A percentile compares a stretch with the other conserved stretches of the same genome.
Evolutionary conservation across 495 filamentous ascomycete genomes (phyloP).

Genomic region (Xanthoparmelia taractica): DNA sequence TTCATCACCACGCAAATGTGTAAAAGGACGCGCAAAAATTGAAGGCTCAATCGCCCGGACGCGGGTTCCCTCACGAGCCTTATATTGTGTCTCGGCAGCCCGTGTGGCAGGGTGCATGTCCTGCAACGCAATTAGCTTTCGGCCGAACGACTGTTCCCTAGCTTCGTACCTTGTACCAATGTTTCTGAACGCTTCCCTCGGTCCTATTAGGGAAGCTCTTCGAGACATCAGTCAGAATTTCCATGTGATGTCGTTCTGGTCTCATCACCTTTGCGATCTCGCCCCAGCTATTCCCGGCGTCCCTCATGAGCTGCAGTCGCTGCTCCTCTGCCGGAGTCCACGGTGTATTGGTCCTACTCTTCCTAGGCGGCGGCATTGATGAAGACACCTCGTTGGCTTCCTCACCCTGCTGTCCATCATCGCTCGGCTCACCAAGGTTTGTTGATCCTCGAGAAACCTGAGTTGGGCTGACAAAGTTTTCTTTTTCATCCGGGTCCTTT

Average conservation of each 20-base stretch:
- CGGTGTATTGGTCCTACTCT: conserved; percentile 92
- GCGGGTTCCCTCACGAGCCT: too few relatives aligned
- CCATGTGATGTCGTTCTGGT: background rate
- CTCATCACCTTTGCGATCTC: conserved; percentile 84
- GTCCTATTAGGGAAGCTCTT: conserved; percentile 91
- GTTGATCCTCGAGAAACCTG: too few relatives aligned
- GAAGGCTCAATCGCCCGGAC: conserved; percentile 56
- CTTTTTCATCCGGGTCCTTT: too few relatives aligned
- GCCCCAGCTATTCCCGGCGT: conserved; percentile 87
- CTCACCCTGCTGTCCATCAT: conserved; percentile 30
- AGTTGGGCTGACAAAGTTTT: too few relatives aligned
- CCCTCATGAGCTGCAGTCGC: conserved; percentile 83
- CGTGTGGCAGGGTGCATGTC: conserved; percentile 99
- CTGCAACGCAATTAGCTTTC: conserved; percentile 34
- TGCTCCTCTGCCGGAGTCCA: conserved; percentile 96
- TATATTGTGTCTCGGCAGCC: too few relatives aligned
- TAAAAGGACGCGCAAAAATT: conserved; percentile 41
- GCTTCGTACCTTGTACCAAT: conserved; percentile 89
- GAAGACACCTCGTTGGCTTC: conserved; percentile 29
- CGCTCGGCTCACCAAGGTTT: conserved; percentile 27
- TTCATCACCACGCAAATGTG: conserved; percentile 52
- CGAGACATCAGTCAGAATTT: conserved; percentile 24
- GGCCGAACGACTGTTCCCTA: conserved; percentile 3
- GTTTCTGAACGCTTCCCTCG: conserved; percentile 97
- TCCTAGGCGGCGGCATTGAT: conserved; percentile 53